Evolutionary conservation across 352 stramenopile species (phyloP), one percentile per base, ranked within the genome.

Genomic region (Globisporangium canariense): DNA sequence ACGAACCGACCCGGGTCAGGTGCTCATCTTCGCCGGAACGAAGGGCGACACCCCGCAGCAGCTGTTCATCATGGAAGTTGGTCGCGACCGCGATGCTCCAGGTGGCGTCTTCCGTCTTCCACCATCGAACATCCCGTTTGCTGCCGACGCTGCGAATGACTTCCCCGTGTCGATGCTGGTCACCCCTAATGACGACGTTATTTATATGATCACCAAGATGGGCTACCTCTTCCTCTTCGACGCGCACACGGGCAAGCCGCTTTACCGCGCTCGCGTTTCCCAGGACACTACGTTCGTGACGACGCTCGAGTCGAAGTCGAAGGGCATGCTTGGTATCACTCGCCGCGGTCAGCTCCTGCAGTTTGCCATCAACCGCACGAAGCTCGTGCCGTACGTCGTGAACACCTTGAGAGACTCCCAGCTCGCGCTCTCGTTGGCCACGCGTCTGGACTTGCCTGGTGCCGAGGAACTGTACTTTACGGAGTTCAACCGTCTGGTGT

Each of bases 191-290:
- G 90, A 98, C 63, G 95, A 98, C 62, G 77, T 99, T 58, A 91
- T 99, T 47, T 99, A 98, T 77, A 95, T 99, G 79, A 97, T 99
- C 67, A 99, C 97, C 38, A 99, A 99, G 89, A 99, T 99, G 93
- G 98, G 98, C 54, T 99, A 99, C 77, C 81, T 99, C 40, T 99
- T 99, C 86, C 88, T 99, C 65, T 99, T 99, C 77, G 98, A 99
- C 76, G 90, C 98, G 60, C 94, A 99, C 82, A 97, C 96, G 43
- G 97, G 97, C 65, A 99, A 99, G 80, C 96, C 97, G 46, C 90
- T 99, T 59, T 99, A 99, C 83, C 89, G 98, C 62, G 96, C 94
- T 34, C 96, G 96, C 63, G 97, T 99, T 58, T 98, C 95, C 14
- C 90, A 98, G 62, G 97, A 99, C 75, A 99, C 97, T 25, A 94